Evolutionary conservation across 2,329 filamentous ascomycete genomes (phyloP).

Genomic region (Sclerotinia borealis): DNA sequence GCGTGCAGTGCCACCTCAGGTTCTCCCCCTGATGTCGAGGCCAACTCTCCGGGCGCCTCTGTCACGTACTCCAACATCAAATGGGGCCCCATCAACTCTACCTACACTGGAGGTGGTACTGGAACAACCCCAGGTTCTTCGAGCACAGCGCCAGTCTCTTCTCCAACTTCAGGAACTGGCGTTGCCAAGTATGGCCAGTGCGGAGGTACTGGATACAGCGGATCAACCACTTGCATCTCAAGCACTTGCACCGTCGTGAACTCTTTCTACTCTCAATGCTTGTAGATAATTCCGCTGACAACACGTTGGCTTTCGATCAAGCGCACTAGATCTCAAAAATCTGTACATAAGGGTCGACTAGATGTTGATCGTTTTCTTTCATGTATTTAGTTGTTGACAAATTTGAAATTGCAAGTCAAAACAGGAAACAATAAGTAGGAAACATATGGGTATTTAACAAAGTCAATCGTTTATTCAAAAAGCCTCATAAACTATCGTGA

Average conservation of each 20-base stretch:
- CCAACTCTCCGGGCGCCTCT: slow-evolving; percentile 39
- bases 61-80: slow-evolving; percentile 37
- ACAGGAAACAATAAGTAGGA: not conserved
- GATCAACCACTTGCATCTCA: slow-evolving; percentile 16
- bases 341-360: slow-evolving; percentile 12
- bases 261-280: slow-evolving; percentile 21
- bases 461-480: slow-evolving; percentile 1
- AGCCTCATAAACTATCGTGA: not conserved
- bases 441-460: not conserved
- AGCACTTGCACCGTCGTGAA: slow-evolving; percentile 19
- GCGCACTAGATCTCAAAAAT: not conserved
- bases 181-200: slow-evolving; percentile 20
- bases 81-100: slow-evolving; percentile 31
- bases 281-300: slow-evolving; percentile 3
- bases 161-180: slow-evolving; percentile 2
- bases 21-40: slow-evolving; percentile 44
- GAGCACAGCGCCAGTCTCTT: not conserved
- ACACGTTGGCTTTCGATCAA: not conserved
- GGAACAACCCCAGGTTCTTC: slow-evolving; percentile 1
- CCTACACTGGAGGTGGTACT: slow-evolving; percentile 19
- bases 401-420: not conserved
- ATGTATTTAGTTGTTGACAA: slow-evolving; percentile 6
- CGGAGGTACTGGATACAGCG: slow-evolving; percentile 21
- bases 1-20: slow-evolving; percentile 48
- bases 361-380: slow-evolving; percentile 6